These are phyloP conservation scores for Teratosphaeriaceae sp. DNA, from an alignment of 2,329 filamentous ascomycete genomes.

Conservation along the genomic window DNA sequence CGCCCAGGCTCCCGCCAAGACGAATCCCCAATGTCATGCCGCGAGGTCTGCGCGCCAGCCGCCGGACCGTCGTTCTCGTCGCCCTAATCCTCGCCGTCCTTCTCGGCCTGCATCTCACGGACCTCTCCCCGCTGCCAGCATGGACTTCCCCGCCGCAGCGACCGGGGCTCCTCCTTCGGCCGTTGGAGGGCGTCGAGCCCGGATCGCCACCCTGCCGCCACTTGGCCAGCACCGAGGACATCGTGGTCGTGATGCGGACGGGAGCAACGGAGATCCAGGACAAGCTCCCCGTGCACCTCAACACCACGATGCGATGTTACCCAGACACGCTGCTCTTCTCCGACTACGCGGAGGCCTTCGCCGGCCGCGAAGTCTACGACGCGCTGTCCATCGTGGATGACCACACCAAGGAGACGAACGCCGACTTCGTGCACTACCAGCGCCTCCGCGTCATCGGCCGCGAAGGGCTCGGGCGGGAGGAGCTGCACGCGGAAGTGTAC, in stretches of 20 bases:
- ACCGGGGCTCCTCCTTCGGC: background rate
- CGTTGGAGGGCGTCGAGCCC: background rate
- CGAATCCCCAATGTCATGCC: background rate
- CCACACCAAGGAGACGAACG: conserved; percentile 24
- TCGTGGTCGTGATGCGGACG: conserved; percentile 53
- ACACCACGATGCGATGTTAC: conserved; percentile 50
- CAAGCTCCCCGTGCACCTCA: conserved; percentile 50
- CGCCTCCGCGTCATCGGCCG: conserved; percentile 27
- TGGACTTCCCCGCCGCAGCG: background rate
- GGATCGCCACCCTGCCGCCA: conserved; percentile 6
- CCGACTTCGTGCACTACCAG: conserved; percentile 32
- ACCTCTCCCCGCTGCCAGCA: background rate
- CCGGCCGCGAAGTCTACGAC: conserved; percentile 34
- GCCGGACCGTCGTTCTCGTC: background rate
- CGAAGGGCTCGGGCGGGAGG: conserved; percentile 24
- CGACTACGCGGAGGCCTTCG: conserved; percentile 48
- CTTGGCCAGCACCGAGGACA: conserved; percentile 36
- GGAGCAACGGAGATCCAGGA: conserved; percentile 51
- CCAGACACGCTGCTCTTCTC: conserved; percentile 53
- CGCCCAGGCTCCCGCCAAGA: background rate
- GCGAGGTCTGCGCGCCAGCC: background rate
- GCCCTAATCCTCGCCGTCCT: background rate
- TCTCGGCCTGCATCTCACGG: background rate
- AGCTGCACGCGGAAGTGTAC: conserved; percentile 19
- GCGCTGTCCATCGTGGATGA: conserved; percentile 28